Percentiles rank a stretch among this genome's conserved stretches.
Evolutionary conservation across 2,329 filamentous ascomycete species (phyloP).

Genomic region (Phialophora expanda): DNA sequence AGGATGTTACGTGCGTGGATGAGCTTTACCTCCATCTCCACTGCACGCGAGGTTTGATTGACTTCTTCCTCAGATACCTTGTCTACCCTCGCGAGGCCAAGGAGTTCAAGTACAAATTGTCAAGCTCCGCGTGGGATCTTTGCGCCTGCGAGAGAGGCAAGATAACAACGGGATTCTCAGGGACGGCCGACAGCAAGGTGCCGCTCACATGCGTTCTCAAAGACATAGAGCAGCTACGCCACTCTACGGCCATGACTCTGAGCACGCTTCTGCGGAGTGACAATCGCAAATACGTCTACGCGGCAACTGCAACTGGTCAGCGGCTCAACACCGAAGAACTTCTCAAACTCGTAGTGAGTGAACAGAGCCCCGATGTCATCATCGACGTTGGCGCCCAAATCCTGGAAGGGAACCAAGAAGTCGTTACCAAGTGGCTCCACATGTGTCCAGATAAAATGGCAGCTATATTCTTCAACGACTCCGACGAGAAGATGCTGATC

Average conservation of each 20-base stretch:
- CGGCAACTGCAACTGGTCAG: constrained; percentile 34
- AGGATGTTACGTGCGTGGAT: constrained; percentile 58
- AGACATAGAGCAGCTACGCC: constrained; percentile 60
- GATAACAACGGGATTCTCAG: constrained; percentile 67
- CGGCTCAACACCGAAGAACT: constrained; percentile 50
- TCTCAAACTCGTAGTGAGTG: constrained; percentile 51
- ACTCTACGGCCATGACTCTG: constrained; percentile 72
- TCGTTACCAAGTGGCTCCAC: constrained; percentile 62
- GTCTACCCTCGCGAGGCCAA: constrained; percentile 67
- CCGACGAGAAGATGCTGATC: constrained; percentile 43
- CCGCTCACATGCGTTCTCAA: constrained; percentile 59
- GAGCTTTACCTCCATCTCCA: constrained; percentile 61
- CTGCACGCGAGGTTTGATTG: constrained; percentile 60
- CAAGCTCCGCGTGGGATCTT: constrained; percentile 71
- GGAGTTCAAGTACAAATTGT: constrained; percentile 64
- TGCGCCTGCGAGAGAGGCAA: constrained; percentile 51
- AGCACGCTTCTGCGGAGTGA: constrained; percentile 61
- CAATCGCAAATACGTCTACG: constrained; percentile 48
- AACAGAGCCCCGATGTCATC: constrained; percentile 59
- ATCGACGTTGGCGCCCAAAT: constrained; percentile 75
- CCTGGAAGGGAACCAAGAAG: constrained; percentile 64
- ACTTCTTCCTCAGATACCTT: constrained; percentile 66
- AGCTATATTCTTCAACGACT: constrained; percentile 61
- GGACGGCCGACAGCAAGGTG: constrained; percentile 67
- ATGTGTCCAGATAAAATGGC: constrained; percentile 47